Evolutionary conservation across 2,329 filamentous ascomycete species (phyloP), one percentile per base, ranked within the genome.

Genomic region (Dothideomycetidae sp.): DNA sequence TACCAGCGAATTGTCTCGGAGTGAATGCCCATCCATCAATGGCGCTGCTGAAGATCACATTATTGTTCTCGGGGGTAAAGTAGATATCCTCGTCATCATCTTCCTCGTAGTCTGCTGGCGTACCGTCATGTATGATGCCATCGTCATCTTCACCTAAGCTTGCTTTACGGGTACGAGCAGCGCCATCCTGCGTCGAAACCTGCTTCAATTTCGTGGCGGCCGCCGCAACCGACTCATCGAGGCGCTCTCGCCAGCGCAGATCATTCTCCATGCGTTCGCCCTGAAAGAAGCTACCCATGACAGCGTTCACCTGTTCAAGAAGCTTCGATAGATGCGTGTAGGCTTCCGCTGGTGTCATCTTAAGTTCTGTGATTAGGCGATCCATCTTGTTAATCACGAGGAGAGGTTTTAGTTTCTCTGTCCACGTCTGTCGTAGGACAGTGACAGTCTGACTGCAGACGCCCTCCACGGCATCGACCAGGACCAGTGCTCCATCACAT

Each of bases 1-100:
- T 64, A 26, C 74, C 74, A 12, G 90, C 86, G 55, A 98, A 98
- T 51, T 98, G 90, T 35, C 85, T 75, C 34, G 93, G 78, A 0
- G 90, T 98, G 52, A 98, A 98, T 2, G 90, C 90, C 90, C 90
- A 98, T n/a, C 90, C 90, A 54, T 98, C 90, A 40, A 93, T 80
- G 42, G 90, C 90, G 55, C 88, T 96, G 63, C 84, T 85, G 57
- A 98, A 98, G 46, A 98, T 96, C 57, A 98, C 90, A 53, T 98
- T 98, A 58, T 94, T 94, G 60, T 88, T 93, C 54, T 98, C 90
- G 0, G 90, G 90, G 1, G 90, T 84, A 60, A 98, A 98, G 58
- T 98, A 98, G 16, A 98, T 77, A 56, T 94, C 86, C 56, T 96
- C 86, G 52, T 98, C 90, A 51, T 94, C 86, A 48, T 77, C 76